A percentile compares a stretch with the other conserved stretches of the same genome.
Evolutionary conservation across 2,329 filamentous ascomycete genomes (phyloP).

Genomic region (Shiraia bambusicola): DNA sequence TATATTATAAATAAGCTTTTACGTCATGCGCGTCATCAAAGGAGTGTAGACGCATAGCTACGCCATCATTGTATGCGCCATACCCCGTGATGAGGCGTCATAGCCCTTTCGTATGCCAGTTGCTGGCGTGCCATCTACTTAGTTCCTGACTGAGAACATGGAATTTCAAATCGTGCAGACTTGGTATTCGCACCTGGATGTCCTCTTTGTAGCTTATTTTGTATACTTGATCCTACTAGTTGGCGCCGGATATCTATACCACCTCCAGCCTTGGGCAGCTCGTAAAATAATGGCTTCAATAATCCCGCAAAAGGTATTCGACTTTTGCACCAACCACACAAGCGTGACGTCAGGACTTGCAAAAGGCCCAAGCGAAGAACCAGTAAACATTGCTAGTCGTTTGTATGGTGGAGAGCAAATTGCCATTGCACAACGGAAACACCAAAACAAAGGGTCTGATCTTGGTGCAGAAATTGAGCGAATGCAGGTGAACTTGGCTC

Average conservation of each 20-base stretch:
- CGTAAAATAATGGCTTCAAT: slow-evolving; percentile 14
- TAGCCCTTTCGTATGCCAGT: too few species aligned
- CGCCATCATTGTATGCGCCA: too few species aligned
- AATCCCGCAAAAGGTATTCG: slow-evolving; percentile 46
- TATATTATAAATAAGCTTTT: too few species aligned
- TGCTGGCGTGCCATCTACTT: too few species aligned
- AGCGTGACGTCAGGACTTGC: slow-evolving; percentile 59
- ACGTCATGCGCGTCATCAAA: too few species aligned
- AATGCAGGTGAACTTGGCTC: slow-evolving; percentile 59
- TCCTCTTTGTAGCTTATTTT: too few species aligned
- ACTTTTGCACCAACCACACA: slow-evolving; percentile 61
- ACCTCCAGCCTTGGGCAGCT: background rate
- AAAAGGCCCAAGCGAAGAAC: slow-evolving; percentile 54
- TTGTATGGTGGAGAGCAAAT: slow-evolving; percentile 52
- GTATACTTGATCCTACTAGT: too few species aligned
- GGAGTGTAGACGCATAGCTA: too few species aligned
- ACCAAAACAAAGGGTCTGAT: slow-evolving; percentile 50
- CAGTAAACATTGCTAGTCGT: slow-evolving; percentile 57
- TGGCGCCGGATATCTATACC: background rate
- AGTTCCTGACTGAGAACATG: too few species aligned
- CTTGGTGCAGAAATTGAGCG: slow-evolving; percentile 63
- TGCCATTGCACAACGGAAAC: slow-evolving; percentile 26
- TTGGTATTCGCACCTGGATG: too few species aligned
- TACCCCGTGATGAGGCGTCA: too few species aligned
- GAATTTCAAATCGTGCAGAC: too few species aligned